phyloP scores from a whole-genome alignment of 345 rosid genomes.

The Gossypioides kirkii region DNA sequence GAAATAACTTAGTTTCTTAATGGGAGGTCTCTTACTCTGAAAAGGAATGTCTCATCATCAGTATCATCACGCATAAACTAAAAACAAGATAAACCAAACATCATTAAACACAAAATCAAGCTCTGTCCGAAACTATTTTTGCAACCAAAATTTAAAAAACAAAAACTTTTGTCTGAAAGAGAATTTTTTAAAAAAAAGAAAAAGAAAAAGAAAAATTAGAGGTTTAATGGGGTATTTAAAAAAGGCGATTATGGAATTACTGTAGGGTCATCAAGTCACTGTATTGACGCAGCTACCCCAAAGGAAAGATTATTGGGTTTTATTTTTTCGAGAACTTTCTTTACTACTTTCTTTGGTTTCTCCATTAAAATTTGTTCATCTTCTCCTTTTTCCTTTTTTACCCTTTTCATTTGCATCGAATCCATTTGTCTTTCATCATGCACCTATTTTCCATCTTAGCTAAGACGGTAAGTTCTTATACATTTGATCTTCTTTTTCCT shows the following conservation, averaged over 20 bases:
- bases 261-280: neutral
- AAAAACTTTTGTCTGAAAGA: no score
- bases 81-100: neutral
- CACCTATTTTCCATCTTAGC: neutral
- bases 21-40: neutral
- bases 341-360: neutral
- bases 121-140: neutral
- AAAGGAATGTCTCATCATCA: neutral
- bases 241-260: neutral
- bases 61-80: neutral
- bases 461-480: conserved; percentile 8
- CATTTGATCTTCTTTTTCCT: neutral
- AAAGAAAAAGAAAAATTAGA: neutral
- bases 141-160: no score
- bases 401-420: neutral
- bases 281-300: neutral
- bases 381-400: neutral
- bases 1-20: neutral
- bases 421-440: neutral
- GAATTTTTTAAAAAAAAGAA: no score
- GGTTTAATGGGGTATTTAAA: neutral
- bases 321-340: neutral
- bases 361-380: neutral
- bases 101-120: neutral
- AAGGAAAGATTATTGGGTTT: neutral